phyloP scores from a whole-genome alignment of 495 filamentous ascomycete genomes.

The Pyrenula massariospora region DNA sequence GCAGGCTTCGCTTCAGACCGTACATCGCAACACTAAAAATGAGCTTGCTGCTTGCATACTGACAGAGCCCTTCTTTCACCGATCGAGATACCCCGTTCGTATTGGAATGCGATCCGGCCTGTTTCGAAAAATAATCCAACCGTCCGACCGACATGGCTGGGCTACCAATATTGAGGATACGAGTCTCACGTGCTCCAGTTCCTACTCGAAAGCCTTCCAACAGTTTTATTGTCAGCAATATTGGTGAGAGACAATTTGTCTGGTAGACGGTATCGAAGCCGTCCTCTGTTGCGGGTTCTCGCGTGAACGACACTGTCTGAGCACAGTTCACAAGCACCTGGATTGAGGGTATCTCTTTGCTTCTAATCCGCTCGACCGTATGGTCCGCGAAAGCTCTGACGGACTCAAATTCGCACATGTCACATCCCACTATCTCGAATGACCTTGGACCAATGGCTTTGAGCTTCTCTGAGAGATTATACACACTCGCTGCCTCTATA shows the following conservation, averaged over 20 bases:
- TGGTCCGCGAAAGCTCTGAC: constrained; percentile 19
- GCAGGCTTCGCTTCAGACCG: constrained; percentile 28
- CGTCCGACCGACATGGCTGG: constrained; percentile 21
- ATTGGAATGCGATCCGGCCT: constrained; percentile 10
- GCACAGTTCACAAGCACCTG: constrained; percentile 25
- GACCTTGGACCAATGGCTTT: constrained; percentile 28
- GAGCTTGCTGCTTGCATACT: constrained; percentile 30
- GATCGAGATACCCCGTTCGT: neutral
- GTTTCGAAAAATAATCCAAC: constrained; percentile 22
- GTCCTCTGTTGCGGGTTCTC: constrained; percentile 23
- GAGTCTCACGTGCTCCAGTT: constrained; percentile 21
- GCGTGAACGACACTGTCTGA: constrained; percentile 23
- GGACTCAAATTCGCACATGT: constrained; percentile 23
- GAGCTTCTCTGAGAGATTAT: constrained; percentile 16
- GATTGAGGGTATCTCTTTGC: constrained; percentile 26
- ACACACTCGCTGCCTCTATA: constrained; percentile 20
- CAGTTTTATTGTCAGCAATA: constrained; percentile 27
- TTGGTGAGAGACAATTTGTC: constrained; percentile 27
- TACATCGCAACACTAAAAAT: constrained; percentile 28
- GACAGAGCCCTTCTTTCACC: constrained; percentile 19
- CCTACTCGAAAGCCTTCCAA: constrained; percentile 29
- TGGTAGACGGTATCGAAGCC: constrained; percentile 30
- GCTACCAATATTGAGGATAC: constrained; percentile 29
- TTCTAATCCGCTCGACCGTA: constrained; percentile 24
- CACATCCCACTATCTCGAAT: constrained; percentile 21